Percentiles rank a stretch among this genome's conserved stretches.
Evolutionary conservation across 768 basidiomycete genomes (phyloP).

Genomic region (Tylopilus felleus): DNA sequence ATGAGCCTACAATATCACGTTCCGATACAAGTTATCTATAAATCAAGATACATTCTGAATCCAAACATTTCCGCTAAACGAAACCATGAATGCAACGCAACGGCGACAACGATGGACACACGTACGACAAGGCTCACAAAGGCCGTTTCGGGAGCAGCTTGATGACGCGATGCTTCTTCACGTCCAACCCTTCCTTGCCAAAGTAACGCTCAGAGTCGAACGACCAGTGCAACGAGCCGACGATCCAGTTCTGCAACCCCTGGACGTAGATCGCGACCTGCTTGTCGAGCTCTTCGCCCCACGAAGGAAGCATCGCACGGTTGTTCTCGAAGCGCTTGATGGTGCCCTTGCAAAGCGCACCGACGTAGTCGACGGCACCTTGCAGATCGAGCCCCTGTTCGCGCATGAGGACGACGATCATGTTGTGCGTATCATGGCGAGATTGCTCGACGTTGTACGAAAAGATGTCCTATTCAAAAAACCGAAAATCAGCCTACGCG

Average conservation of each 20-base stretch:
- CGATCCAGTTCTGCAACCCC: constrained; percentile 69
- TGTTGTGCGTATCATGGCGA: constrained; percentile 65
- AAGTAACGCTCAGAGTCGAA: constrained; percentile 70
- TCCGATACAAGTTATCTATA: constrained; percentile 11
- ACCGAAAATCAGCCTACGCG: background rate
- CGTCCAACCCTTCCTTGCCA: constrained; percentile 49
- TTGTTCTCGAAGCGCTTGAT: constrained; percentile 52
- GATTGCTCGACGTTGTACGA: constrained; percentile 77
- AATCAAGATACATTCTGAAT: background rate
- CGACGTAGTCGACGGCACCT: constrained; percentile 61
- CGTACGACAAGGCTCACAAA: constrained; percentile 11
- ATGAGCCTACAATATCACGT: constrained; percentile 2
- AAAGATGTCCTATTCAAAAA: constrained; percentile 56
- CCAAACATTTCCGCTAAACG: background rate
- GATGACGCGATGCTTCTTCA: constrained; percentile 54
- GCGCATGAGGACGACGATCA: constrained; percentile 68
- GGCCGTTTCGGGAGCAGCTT: constrained; percentile 43
- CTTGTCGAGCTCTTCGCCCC: constrained; percentile 57
- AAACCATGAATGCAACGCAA: background rate
- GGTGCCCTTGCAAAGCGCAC: constrained; percentile 53
- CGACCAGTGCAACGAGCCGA: constrained; percentile 72
- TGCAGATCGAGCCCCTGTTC: constrained; percentile 57
- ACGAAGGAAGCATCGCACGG: constrained; percentile 51
- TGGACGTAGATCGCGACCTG: constrained; percentile 57
- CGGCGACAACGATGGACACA: background rate